A percentile compares a stretch with the other conserved stretches of the same genome.
Evolutionary conservation across 257 asterid species (phyloP).

Genomic region (Coffea canephora): DNA sequence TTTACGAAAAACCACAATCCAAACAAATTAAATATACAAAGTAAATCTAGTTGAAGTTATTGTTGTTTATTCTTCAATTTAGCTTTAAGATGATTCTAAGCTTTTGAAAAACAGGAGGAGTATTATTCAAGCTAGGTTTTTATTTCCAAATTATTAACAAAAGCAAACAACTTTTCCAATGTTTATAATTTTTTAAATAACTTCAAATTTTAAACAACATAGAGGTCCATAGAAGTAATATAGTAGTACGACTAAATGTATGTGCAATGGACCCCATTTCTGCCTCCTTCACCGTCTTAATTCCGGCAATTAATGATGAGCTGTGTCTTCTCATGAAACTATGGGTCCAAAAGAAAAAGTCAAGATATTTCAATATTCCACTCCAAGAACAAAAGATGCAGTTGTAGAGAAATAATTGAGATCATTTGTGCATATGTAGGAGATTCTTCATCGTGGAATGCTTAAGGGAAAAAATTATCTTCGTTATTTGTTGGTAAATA

Average conservation of each 20-base stretch:
- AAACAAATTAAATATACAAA: no score
- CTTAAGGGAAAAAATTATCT: background rate
- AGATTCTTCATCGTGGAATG: background rate
- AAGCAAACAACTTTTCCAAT: background rate
- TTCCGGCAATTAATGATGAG: conserved; percentile 11
- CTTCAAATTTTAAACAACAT: background rate
- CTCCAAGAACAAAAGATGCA: background rate
- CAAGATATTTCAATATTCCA: background rate
- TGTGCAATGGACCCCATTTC: background rate
- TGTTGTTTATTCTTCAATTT: no score
- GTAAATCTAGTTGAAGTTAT: no score
- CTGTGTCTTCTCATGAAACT: background rate
- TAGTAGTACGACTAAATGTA: background rate
- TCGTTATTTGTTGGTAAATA: background rate
- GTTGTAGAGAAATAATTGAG: background rate
- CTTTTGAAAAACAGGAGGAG: no score
- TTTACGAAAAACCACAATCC: no score
- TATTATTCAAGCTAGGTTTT: background rate
- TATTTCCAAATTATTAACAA: background rate
- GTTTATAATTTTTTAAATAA: background rate
- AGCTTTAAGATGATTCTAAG: background rate
- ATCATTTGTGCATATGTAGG: background rate
- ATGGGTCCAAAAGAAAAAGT: background rate
- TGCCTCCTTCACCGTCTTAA: background rate
- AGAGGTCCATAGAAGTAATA: background rate